Percentiles rank a stretch among this genome's conserved stretches.
These are phyloP conservation scores for Aspergillus amoenus DNA, from an alignment of 2,329 filamentous ascomycete species.

Conservation along the genomic window DNA sequence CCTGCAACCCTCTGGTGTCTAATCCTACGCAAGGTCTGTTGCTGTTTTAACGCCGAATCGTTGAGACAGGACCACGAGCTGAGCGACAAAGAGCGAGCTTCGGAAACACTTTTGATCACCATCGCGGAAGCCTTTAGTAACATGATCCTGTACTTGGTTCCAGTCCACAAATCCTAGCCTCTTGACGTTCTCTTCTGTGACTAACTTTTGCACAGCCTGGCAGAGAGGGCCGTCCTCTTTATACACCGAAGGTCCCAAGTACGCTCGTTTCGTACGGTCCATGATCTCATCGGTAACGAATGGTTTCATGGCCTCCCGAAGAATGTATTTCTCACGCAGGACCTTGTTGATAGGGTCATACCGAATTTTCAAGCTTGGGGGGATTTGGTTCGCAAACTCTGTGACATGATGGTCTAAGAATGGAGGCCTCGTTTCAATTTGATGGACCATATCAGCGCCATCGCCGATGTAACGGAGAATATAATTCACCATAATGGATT, in stretches of 20 bases:
- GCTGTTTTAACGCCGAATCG: slow-evolving; percentile 45
- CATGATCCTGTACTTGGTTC: slow-evolving; percentile 31
- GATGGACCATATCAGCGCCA: slow-evolving; percentile 27
- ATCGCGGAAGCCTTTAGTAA: slow-evolving; percentile 43
- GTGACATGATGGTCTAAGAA: slow-evolving; percentile 35
- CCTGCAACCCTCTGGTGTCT: background rate
- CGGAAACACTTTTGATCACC: slow-evolving; percentile 38
- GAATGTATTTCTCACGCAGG: slow-evolving; percentile 52
- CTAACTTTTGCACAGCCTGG: slow-evolving; percentile 23
- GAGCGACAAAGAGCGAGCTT: slow-evolving; percentile 38
- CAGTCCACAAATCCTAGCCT: slow-evolving; percentile 45
- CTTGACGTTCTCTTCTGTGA: slow-evolving; percentile 40
- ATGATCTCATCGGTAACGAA: slow-evolving; percentile 56
- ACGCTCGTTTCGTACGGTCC: slow-evolving; percentile 51
- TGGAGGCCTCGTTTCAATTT: slow-evolving; percentile 29
- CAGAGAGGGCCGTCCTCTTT: slow-evolving; percentile 47
- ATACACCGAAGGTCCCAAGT: slow-evolving; percentile 47
- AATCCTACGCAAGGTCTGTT: background rate
- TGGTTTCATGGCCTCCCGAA: slow-evolving; percentile 51
- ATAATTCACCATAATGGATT: slow-evolving; percentile 11
- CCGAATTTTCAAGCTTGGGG: slow-evolving; percentile 31
- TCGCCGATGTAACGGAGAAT: slow-evolving; percentile 21
- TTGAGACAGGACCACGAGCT: slow-evolving; percentile 47
- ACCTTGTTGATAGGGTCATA: slow-evolving; percentile 14
- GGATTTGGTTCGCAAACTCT: slow-evolving; percentile 29